Percentiles rank a stretch among this genome's conserved stretches.
Conservation (phyloP, 148 eudicot genomes). For the Vaccinium myrtillus region DNA sequence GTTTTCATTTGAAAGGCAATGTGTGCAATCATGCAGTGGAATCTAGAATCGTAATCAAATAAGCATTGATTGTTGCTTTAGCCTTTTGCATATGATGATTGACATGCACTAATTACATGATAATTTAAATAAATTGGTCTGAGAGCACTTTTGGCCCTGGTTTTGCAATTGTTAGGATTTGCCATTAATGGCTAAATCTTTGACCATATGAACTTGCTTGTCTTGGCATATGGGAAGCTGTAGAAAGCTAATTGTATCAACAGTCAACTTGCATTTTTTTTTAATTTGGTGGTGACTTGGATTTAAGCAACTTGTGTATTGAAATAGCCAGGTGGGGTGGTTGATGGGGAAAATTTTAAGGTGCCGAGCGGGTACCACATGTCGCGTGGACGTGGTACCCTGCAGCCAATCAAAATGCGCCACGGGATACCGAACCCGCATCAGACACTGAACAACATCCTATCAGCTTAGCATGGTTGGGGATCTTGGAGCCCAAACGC, state of each 20-base stretch:
- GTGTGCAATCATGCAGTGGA: neutral
- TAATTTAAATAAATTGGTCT: neutral
- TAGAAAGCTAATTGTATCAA: neutral
- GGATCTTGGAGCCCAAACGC: neutral
- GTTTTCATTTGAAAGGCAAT: neutral
- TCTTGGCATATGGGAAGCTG: neutral
- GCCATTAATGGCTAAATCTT: neutral
- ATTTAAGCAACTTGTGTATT: neutral
- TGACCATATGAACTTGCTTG: neutral
- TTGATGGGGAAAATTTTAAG: neutral
- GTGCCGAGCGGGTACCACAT: too few species aligned
- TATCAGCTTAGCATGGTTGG: neutral
- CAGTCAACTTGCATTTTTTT: neutral
- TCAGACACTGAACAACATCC: neutral
- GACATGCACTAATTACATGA: constrained; percentile 1
- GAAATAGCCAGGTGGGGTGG: neutral
- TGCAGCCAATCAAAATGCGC: too few species aligned
- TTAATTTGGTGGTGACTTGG: neutral
- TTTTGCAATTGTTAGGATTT: neutral
- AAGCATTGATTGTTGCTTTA: neutral
- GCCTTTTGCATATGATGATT: neutral
- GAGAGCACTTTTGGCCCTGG: neutral
- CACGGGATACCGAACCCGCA: neutral
- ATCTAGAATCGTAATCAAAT: neutral
- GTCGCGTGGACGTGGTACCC: too few species aligned